Conservation (phyloP, 371 early-diverging fungal genomes). For the Thermomucor indicae-seudaticae region DNA sequence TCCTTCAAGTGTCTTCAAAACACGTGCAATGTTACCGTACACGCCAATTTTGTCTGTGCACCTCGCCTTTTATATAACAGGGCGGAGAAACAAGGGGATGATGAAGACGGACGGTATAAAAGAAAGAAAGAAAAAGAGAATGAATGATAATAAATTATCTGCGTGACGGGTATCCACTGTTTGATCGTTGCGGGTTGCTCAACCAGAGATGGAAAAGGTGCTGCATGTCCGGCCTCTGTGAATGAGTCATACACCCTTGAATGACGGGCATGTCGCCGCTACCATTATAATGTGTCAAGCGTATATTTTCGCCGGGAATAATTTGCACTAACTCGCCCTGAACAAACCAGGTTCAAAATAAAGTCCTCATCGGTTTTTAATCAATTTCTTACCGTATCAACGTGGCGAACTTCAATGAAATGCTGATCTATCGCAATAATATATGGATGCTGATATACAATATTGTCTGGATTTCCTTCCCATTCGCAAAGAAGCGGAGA, state of each 20-base stretch:
- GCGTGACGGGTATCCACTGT: constrained; percentile 10
- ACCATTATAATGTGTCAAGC: constrained; percentile 44
- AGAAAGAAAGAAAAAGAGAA: neutral
- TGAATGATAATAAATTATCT: neutral
- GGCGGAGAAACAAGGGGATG: no score
- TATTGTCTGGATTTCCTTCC: constrained; percentile 56
- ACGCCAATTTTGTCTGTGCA: no score
- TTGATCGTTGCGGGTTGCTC: constrained; percentile 9
- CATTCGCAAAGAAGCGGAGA: constrained; percentile 45
- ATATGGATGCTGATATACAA: constrained; percentile 79
- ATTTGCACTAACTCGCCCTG: constrained; percentile 48
- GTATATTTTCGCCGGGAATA: constrained; percentile 45
- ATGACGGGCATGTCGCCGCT: constrained; percentile 33
- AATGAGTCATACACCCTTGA: constrained; percentile 45
- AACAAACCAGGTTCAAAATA: no score
- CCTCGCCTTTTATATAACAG: no score
- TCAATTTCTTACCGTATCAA: constrained; percentile 76
- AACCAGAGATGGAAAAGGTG: constrained; percentile 34
- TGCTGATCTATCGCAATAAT: constrained; percentile 82
- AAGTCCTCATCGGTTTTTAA: no score
- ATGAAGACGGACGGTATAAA: no score
- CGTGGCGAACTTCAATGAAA: constrained; percentile 88
- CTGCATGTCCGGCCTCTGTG: constrained; percentile 41
- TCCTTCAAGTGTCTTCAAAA: no score
- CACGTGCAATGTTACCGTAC: no score